Evolutionary conservation across 352 stramenopile genomes (phyloP).

Genomic region (Halophytophthora polymorphica): DNA sequence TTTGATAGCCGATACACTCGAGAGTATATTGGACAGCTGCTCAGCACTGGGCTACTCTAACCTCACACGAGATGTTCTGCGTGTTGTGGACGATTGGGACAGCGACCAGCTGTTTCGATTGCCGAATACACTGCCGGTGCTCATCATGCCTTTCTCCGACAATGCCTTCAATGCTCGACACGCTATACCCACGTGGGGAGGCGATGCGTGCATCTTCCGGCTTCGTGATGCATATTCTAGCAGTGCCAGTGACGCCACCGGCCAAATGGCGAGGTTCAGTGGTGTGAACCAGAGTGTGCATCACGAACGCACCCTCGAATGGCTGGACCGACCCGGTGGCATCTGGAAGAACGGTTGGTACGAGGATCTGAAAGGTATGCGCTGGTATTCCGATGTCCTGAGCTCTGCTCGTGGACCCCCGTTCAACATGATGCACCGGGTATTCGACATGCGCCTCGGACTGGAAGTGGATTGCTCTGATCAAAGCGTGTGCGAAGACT

Average conservation of each 20-base stretch:
- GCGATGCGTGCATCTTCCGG: constrained; percentile 9
- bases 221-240: not conserved
- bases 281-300: constrained; percentile 1
- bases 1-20: constrained; percentile 5
- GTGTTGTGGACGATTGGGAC: constrained; percentile 1
- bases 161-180: constrained; percentile 1
- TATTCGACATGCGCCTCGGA: not conserved
- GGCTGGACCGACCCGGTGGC: not conserved
- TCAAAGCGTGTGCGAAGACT: too few species aligned
- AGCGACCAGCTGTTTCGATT: constrained; percentile 6
- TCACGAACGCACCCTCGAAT: constrained; percentile 1
- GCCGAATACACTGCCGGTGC: constrained; percentile 6
- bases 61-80: constrained; percentile 4
- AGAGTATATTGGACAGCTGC: constrained; percentile 7
- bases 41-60: constrained; percentile 8
- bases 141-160: constrained; percentile 15
- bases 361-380: not conserved
- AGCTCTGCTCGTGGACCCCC: not conserved
- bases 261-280: not conserved
- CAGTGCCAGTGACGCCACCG: too few species aligned
- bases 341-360: constrained; percentile 9
- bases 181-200: constrained; percentile 10
- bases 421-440: not conserved
- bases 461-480: constrained; percentile 1
- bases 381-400: constrained; percentile 1